Evolutionary conservation across 2,329 filamentous ascomycete genomes (phyloP), one percentile per base, ranked within the genome.

Genomic region (Dothideomycetes sp.): DNA sequence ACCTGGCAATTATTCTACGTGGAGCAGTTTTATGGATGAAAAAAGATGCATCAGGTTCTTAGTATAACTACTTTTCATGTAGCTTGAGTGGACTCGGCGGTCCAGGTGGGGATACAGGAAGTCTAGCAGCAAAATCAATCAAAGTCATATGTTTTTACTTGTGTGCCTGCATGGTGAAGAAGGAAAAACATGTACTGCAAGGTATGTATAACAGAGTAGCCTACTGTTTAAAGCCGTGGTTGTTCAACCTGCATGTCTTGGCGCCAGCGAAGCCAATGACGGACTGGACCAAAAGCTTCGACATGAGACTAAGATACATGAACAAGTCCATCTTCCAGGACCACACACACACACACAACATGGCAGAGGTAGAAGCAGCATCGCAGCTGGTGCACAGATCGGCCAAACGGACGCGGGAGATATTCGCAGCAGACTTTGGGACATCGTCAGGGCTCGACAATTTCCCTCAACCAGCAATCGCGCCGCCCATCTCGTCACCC

Each of bases 361-460:
- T 40, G 37, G 33, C 36, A 17, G 37, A 38, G 9, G 29, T 40
- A 12, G 47, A 45, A 22, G 48, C 41, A 14, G 53, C 55, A 16
- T 41, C 42, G 29, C 45, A 58, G 40, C 52, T 55, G 27, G 56
- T 61, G n/a, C 62, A 62, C 37, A 57, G 54, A 37, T 73, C 69
- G 14, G 65, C 68, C 36, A 74, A 74, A 51, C 64, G 70, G 34
- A 73, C 70, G 38, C 61, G 70, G 47, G 67, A 72, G 45, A 60
- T 73, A 45, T 74, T 73, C 46, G 67, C 65, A 36, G 61, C 67
- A 50, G 69, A 73, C 48, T 71, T 70, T 45, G 69, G 60, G 8
- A 63, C 64, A 7, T 47, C 58, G 1, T 52, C 55, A 14, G 62
- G 62, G 10, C 56, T 70, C 24, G 56, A 63, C 30, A 60, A 64